These are phyloP conservation scores for Entomortierella beljakovae DNA, from an alignment of 192 early-diverging fungal genomes.

Conservation along the genomic window DNA sequence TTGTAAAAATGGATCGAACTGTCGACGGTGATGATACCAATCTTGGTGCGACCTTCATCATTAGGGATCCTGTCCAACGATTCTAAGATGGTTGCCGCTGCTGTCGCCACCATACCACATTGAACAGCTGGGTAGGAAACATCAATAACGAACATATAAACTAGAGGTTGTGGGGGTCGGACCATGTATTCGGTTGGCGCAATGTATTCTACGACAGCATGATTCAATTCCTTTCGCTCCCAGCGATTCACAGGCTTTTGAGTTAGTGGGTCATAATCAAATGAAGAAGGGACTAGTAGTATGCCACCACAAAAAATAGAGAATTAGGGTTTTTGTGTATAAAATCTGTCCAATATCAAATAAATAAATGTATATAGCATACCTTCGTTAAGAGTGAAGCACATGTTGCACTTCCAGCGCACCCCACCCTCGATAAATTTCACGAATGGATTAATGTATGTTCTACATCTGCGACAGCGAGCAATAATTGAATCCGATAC, in stretches of 20 bases:
- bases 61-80: constrained; percentile 90
- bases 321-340: not conserved
- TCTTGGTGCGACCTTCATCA: constrained; percentile 86
- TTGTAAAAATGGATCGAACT: constrained; percentile 93
- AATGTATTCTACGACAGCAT: constrained; percentile 92
- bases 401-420: constrained; percentile 97
- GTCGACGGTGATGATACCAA: constrained; percentile 93
- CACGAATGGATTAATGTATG: constrained; percentile 97
- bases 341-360: too few relatives aligned
- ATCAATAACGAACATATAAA: constrained; percentile 94
- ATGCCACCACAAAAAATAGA: not conserved
- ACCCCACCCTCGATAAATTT: constrained; percentile 96
- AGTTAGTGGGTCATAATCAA: constrained; percentile 83
- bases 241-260: constrained; percentile 86
- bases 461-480: constrained; percentile 93
- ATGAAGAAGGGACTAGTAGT: constrained; percentile 71
- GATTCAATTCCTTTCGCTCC: constrained; percentile 89
- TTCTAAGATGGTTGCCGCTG: constrained; percentile 83
- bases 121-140: constrained; percentile 92
- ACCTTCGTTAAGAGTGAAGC: constrained; percentile 74
- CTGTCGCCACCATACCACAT: constrained; percentile 78
- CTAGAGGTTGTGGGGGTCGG: constrained; percentile 96
- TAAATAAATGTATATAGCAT: not conserved
- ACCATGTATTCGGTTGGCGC: constrained; percentile 99
- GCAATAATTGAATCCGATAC: constrained; percentile 92